These are phyloP conservation scores for Podaxis sp. DNA, from an alignment of 768 basidiomycete genomes.

Conservation along the genomic window DNA sequence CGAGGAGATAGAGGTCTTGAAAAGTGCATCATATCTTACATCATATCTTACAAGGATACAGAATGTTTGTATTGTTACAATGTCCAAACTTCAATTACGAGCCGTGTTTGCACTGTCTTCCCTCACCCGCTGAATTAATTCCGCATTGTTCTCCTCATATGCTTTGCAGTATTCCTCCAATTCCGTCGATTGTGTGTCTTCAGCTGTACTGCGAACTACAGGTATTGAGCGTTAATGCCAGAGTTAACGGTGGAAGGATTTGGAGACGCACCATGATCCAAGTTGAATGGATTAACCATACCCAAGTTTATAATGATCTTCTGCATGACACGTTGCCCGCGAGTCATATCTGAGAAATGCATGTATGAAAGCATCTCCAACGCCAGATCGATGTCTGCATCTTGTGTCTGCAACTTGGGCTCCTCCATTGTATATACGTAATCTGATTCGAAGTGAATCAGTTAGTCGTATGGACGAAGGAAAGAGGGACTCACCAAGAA, in stretches of 20 bases:
- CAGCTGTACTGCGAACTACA: slow-evolving; percentile 27
- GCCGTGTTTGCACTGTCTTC: neutral
- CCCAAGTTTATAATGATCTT: neutral
- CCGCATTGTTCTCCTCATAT: slow-evolving; percentile 28
- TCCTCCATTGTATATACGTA: slow-evolving; percentile 29
- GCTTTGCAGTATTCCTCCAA: slow-evolving; percentile 25
- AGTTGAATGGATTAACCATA: neutral
- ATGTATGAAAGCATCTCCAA: slow-evolving; percentile 11
- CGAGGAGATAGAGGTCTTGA: neutral
- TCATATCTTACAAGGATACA: neutral
- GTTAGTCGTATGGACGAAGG: neutral
- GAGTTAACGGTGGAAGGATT: neutral
- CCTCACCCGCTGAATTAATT: neutral
- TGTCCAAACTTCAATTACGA: neutral
- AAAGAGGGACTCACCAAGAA: slow-evolving; percentile 28
- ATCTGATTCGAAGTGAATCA: slow-evolving; percentile 23
- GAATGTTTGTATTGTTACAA: neutral
- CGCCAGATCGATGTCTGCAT: slow-evolving; percentile 12
- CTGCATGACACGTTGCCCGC: neutral
- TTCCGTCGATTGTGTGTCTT: slow-evolving; percentile 19
- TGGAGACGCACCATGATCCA: neutral
- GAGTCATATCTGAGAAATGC: neutral
- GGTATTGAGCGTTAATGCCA: neutral
- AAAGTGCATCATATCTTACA: neutral
- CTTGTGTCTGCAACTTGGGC: neutral